Evolutionary conservation across 2,329 filamentous ascomycete genomes (phyloP), one percentile per base, ranked within the genome.

Genomic region (Raffaelea deltoideospora): DNA sequence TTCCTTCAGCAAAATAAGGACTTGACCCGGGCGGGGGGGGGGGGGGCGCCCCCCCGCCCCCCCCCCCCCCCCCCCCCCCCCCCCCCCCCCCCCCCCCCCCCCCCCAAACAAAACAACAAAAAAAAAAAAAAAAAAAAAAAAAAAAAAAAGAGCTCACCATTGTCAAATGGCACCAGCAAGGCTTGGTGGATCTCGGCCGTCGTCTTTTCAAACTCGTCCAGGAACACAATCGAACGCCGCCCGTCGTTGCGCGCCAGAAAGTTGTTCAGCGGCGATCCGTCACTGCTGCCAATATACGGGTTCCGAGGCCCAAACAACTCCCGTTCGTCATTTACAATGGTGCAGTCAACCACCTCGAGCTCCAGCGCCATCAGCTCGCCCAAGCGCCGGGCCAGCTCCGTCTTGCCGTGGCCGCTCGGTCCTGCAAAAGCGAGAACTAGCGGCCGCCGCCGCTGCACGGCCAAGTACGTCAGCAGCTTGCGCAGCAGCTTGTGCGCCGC

Each of bases 161-260:
- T 37, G 24, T 37, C 40, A 35, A 42, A 42, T 4, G 40, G 37
- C 28, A 42, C 15, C 15, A 42, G 26, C 3, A 42, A 37, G 2
- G 40, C 8, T 20, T 42, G 18, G 34, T 42, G 40, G 24, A 39
- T 39, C 9, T 35, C 10, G 6, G 10, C 14, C 2, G 37, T 26
- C 10, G 40, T 35, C 37, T 42, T 42, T 17, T 42, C 40, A 27
- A 42, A 42, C 24, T 42, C 40, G 35, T 42, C 40, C 4, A 42
- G 37, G n/a, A 40, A 40, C 3, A 40, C 38, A n/a, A 40, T 19
- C 2, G 35, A 37, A 19, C 10, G 38, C 3, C 14, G 34, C 9
- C 34, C 29, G 14, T n/a, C 14, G 32, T 39, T 19, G 14, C 17
- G 27, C 2, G 31, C 32, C 10, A 42, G 17, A 19, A 42, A 42